phyloP scores from a whole-genome alignment of 106 monocot genomes.

The Xerophyta viscosa region DNA sequence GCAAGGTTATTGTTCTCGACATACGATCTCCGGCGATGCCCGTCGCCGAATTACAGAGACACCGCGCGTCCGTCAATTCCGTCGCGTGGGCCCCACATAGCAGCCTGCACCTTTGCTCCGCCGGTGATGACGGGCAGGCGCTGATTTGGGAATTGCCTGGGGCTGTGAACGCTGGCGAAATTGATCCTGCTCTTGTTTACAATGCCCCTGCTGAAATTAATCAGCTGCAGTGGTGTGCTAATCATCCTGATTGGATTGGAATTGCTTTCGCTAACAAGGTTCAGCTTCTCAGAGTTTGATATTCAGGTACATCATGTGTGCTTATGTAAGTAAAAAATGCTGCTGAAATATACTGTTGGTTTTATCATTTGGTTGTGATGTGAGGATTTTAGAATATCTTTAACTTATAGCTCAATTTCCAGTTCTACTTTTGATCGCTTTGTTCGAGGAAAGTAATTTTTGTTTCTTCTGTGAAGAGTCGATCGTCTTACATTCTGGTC shows the following conservation, averaged over 20 bases:
- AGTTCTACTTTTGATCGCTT: too few relatives aligned
- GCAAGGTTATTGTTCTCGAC: slow-evolving; percentile 62
- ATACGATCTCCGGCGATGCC: slow-evolving; percentile 68
- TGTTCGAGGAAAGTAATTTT: too few relatives aligned
- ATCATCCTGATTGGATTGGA: slow-evolving; percentile 45
- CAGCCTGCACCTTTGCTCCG: slow-evolving; percentile 47
- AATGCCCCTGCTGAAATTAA: slow-evolving; percentile 41
- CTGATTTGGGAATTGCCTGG: slow-evolving; percentile 61
- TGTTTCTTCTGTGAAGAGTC: too few relatives aligned
- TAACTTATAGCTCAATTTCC: too few relatives aligned
- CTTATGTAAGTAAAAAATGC: too few relatives aligned
- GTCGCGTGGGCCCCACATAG: slow-evolving; percentile 60
- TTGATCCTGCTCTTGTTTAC: slow-evolving; percentile 37
- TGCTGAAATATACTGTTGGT: too few relatives aligned
- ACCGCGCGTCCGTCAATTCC: slow-evolving; percentile 67
- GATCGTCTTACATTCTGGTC: too few relatives aligned
- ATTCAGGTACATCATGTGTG: too few relatives aligned
- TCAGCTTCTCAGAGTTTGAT: slow-evolving; percentile 49
- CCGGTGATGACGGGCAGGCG: slow-evolving; percentile 64
- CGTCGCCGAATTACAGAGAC: slow-evolving; percentile 74
- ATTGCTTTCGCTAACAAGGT: slow-evolving; percentile 67
- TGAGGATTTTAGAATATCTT: too few relatives aligned
- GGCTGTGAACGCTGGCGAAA: slow-evolving; percentile 6
- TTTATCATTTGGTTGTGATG: too few relatives aligned
- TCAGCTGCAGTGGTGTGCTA: slow-evolving; percentile 53